Evolutionary conservation across 2,329 filamentous ascomycete genomes (phyloP), one percentile per base, ranked within the genome.

Genomic region (Pyricularia sp.): DNA sequence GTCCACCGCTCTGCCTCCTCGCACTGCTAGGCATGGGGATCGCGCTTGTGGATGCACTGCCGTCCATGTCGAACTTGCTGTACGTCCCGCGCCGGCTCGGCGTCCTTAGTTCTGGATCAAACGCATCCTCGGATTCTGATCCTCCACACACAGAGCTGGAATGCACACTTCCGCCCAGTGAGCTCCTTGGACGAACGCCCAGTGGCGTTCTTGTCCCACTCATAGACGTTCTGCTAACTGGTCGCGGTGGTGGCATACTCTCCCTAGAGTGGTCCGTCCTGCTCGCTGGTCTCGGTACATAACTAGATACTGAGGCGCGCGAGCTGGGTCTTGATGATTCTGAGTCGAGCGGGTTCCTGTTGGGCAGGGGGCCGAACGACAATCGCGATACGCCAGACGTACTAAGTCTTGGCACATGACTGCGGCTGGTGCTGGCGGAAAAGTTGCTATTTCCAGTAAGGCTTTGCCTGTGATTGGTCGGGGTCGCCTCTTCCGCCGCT

Each of bases 181-280:
- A 93, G 66, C 90, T 92, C 66, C 90, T 85, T 23, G 91, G 90
- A 68, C 91, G 86, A 30, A 59, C 20, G 6, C 87, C 87, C 72
- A 94, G 82, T 14, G 91, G 93, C 66, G 90, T 92, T 66, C 90
- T 85, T 25, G 91, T 89, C 68, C 91, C 86, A 30, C 86, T 87
- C 68, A 92, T 79, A 0, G 91, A 88, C 14, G 90, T 91, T 70
- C 90, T 85, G 10, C 86, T 78, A 6, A 87, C 83, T 4, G 81
- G 88, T 33, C 89, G 85, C 26, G 87, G 81, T 1, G 83, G 81
- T 1, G 79, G 79, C 77, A 79, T 84, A 79, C 42, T 55, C 42
- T 84, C 83, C 58, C 72, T 71, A 61, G 71, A 71, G 33, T 72
- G 73, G 42, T 87, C 85, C 23, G 80, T 81, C 70, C 86, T 81